Evolutionary conservation across 495 filamentous ascomycete species (phyloP).

Genomic region (Trichoderma asperelloides): DNA sequence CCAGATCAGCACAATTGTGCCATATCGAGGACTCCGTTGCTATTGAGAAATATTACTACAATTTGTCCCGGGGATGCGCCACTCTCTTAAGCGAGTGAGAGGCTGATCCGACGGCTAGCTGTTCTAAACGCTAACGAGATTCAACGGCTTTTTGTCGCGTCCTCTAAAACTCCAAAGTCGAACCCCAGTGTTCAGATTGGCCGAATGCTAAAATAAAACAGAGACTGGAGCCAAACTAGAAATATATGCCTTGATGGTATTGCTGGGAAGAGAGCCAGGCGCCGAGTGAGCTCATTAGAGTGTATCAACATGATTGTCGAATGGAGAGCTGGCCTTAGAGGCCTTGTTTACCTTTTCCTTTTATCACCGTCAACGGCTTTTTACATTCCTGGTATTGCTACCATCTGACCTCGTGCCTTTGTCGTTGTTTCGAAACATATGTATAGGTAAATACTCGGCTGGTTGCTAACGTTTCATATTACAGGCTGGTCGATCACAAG

Average conservation of each 20-base stretch:
- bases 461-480: conserved; percentile 10
- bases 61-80: not conserved
- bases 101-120: no score
- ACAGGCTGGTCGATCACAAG: conserved; percentile 69
- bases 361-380: conserved; percentile 47
- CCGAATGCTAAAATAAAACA: not conserved
- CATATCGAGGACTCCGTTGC: not conserved
- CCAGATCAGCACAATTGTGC: not conserved
- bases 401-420: not conserved
- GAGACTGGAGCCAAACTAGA: not conserved
- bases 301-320: conserved; percentile 15
- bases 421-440: not conserved
- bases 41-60: not conserved
- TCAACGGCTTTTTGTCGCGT: not conserved
- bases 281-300: not conserved
- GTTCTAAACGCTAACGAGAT: not conserved
- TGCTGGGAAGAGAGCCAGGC: not conserved
- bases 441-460: not conserved
- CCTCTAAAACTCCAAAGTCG: not conserved
- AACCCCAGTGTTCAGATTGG: not conserved
- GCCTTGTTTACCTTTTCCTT: conserved; percentile 18
- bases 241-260: not conserved
- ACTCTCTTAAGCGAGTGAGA: not conserved
- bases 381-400: conserved; percentile 61
- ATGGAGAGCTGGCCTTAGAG: conserved; percentile 21